Base-by-base conservation (phyloP, 2,329 filamentous ascomycete genomes). In the Graphiopsis chlorocephala region DNA sequence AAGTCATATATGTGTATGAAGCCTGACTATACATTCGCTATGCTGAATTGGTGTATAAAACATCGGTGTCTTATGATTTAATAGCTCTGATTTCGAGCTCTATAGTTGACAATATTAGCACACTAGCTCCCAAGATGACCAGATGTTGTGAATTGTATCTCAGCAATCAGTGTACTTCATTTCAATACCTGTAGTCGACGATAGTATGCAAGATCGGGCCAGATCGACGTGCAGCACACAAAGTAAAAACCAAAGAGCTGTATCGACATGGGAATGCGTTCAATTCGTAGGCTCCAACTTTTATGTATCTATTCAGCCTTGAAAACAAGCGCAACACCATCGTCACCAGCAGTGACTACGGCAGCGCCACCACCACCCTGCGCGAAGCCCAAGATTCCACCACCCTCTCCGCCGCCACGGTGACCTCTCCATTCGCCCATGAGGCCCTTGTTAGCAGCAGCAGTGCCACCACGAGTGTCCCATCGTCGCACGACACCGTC, bases 391-490 rank as follows among this genome's bases (percentile, higher is more conserved):
- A 98, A 79, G 10, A 98, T 89, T 61, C 94, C 94, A 35, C 93
- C 94, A 25, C 92, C 89, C 79, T 95, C 92, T 14, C 92, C 90
- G 74, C 91, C 87, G 31, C 93, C 88, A 71, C 91, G 78, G 76
- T 99, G 95, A 0, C 95, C 95, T 77, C 85, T 92, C 93, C 93
- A 98, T 78, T 97, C 93, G 68, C 88, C 90, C 26, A 92, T 80
- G 61, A 96, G 80, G 0, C 92, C 93, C 61, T 88, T 87, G 10
- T 84, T 86, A 1, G 86, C 87, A 0, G 85, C 86, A 1, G 85
- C 84, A 1, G 87, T 90, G 8, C 89, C 88, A 63, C 88, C 89
- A 52, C 88, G 78, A 5, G 86, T 83, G 78, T 99, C 94, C 95
- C 95, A 99, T 66, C 93, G 83, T 72, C 92, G 84, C 23, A 99